Evolutionary conservation across 495 filamentous ascomycete species (phyloP), one percentile per base, ranked within the genome.

Genomic region (Cladorrhinum samala): DNA sequence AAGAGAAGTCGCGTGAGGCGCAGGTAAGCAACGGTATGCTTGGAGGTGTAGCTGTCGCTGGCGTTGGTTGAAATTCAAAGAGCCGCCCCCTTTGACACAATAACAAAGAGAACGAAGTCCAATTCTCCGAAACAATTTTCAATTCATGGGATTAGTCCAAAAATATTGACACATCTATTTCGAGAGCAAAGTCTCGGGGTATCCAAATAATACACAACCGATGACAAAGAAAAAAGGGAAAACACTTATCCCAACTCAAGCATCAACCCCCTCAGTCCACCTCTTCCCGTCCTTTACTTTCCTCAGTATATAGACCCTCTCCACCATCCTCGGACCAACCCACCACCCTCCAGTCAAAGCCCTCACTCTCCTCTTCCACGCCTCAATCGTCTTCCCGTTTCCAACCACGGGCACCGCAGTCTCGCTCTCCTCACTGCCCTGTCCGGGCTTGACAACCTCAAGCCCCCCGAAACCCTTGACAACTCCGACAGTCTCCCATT

Each of bases 381-480:
- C 49, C 9, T 55, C 61, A 11, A 77, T 56, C 18, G 58, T 50
- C 24, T 57, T 49, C 1, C 68, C 70, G 37, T 57, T 62, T 6
- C 73, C 71, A 19, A 72, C 62, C 25, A 71, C 56, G 19, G 16
- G 40, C 18, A 13, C 43, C 46, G 18, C 17, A 1, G 33, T 59
- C 40, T 55, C 61, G 49, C 71, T 69, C 51, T 54, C 59, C 50
- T 39, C 43, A 6, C 38, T 46, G 6, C 14, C 49, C 16, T 57
- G 20, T 13, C 60, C 63, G 1, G 84, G 83, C 49, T 71, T 77
- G 45, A 87, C 56, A 17, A 95, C 40, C 53, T 80, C 77, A 9
- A 95, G 57, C 0, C 92, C 89, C 11, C 76, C 78, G 67, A 84
- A 94, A 0, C 84, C 88, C 50, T 83, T 70, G 1, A 95, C 78